Percentiles rank a stretch among this genome's conserved stretches.
phyloP scores from a whole-genome alignment of 1,284 basidiomycete genomes.

The Meripilus lineatus region DNA sequence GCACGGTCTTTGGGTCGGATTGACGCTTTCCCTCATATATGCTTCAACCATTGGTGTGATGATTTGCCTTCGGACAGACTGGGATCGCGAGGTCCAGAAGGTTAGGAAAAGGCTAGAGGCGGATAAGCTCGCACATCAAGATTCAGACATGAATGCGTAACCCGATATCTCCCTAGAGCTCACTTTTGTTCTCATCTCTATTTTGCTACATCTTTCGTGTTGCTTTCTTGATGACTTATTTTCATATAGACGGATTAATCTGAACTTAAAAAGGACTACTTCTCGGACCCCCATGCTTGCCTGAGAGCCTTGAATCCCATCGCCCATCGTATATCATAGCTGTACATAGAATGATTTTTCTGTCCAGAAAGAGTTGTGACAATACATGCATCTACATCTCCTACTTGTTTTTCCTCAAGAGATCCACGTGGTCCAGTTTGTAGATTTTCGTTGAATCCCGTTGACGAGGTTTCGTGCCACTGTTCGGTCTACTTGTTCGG shows the following conservation, averaged over 20 bases:
- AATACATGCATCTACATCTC: too few species aligned
- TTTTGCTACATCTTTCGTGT: neutral
- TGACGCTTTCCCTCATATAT: slow-evolving; percentile 57
- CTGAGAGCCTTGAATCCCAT: too few species aligned
- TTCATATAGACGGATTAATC: neutral
- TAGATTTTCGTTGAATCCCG: too few species aligned
- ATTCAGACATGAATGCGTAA: slow-evolving; percentile 9
- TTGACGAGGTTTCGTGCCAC: too few species aligned
- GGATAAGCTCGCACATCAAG: slow-evolving; percentile 16
- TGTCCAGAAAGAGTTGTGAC: too few species aligned
- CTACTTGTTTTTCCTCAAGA: too few species aligned
- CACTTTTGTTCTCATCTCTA: neutral
- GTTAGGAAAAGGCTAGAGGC: slow-evolving; percentile 42
- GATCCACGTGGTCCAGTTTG: too few species aligned
- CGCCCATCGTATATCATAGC: too few species aligned
- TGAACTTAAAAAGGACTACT: too few species aligned
- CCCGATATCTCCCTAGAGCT: neutral
- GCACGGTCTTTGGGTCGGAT: slow-evolving; percentile 63
- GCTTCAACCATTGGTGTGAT: slow-evolving; percentile 43
- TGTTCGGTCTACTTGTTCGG: too few species aligned
- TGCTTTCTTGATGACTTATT: neutral
- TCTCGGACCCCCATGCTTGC: too few species aligned
- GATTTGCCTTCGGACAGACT: slow-evolving; percentile 53
- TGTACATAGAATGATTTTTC: too few species aligned
- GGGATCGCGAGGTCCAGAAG: slow-evolving; percentile 58